Evolutionary conservation across 2,329 filamentous ascomycete species (phyloP).

Genomic region (Mycogone perniciosa): DNA sequence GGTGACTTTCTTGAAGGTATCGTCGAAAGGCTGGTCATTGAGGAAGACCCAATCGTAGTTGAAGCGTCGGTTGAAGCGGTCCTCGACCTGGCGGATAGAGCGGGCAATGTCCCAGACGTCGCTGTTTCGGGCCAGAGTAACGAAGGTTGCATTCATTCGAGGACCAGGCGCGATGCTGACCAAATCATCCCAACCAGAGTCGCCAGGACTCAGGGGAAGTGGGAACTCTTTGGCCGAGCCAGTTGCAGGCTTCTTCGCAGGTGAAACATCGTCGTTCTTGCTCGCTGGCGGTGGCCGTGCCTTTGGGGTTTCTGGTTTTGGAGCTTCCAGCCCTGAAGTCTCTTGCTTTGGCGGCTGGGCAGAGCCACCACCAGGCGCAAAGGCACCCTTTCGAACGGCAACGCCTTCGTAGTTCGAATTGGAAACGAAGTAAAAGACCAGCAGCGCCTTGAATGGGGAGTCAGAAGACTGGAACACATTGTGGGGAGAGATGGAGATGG

Average conservation of each 20-base stretch:
- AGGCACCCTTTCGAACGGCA: conserved; percentile 5
- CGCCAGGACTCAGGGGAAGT: conserved; percentile 46
- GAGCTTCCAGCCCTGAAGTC: background rate
- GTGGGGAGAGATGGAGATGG: background rate
- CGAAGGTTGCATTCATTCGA: conserved; percentile 94
- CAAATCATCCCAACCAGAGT: conserved; percentile 48
- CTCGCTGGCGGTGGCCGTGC: conserved; percentile 10
- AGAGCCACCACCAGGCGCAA: background rate
- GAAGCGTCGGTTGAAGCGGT: conserved; percentile 94
- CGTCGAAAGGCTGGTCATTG: conserved; percentile 92
- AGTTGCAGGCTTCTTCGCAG: conserved; percentile 20
- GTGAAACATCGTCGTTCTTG: conserved; percentile 20
- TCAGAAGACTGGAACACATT: conserved; percentile 13
- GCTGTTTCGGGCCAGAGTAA: conserved; percentile 85
- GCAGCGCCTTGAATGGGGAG: conserved; percentile 44
- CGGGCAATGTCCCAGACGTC: conserved; percentile 96
- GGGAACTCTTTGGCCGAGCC: conserved; percentile 31
- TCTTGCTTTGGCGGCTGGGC: background rate
- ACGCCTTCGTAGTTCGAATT: conserved; percentile 44
- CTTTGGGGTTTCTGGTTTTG: background rate
- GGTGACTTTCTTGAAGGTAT: conserved; percentile 89
- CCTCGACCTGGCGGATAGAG: conserved; percentile 93
- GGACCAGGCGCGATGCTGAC: conserved; percentile 53
- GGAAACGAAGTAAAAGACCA: conserved; percentile 78
- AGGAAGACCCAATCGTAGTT: conserved; percentile 99